phyloP scores from a whole-genome alignment of 2,329 filamentous ascomycete genomes.

The Botryotinia calthae region DNA sequence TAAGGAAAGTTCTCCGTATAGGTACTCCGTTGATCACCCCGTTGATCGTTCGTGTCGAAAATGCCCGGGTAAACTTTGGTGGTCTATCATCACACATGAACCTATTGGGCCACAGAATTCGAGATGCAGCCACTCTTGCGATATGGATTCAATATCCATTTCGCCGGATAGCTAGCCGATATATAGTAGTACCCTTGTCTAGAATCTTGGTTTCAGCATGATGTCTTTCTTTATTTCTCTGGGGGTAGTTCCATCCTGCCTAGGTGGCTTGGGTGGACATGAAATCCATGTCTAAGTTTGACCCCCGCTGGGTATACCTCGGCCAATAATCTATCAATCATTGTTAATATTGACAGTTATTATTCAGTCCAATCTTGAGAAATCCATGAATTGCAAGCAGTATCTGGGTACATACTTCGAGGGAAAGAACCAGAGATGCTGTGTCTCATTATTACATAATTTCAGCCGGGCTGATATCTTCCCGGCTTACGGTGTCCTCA shows the following conservation, averaged over 20 bases:
- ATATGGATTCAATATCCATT: background rate
- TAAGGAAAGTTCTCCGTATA: background rate
- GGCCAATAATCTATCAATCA: background rate
- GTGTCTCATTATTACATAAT: background rate
- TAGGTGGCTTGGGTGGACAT: background rate
- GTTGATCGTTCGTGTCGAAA: background rate
- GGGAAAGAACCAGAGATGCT: background rate
- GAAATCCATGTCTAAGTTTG: background rate
- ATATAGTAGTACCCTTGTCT: background rate
- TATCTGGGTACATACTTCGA: background rate
- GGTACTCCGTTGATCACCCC: background rate
- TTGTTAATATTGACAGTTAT: background rate
- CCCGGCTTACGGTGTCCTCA: background rate
- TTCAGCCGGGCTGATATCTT: background rate
- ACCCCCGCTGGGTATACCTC: background rate
- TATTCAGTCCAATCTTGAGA: background rate
- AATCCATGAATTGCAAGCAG: background rate
- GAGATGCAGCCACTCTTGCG: background rate
- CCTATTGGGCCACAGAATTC: background rate
- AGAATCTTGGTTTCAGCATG: background rate
- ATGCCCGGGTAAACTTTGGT: background rate
- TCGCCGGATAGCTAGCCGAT: background rate
- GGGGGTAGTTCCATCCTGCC: background rate
- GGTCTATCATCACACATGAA: background rate
- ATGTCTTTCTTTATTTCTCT: background rate